Evolutionary conservation across 1,284 basidiomycete species (phyloP).

Genomic region (Bondarzewia mesenterica): DNA sequence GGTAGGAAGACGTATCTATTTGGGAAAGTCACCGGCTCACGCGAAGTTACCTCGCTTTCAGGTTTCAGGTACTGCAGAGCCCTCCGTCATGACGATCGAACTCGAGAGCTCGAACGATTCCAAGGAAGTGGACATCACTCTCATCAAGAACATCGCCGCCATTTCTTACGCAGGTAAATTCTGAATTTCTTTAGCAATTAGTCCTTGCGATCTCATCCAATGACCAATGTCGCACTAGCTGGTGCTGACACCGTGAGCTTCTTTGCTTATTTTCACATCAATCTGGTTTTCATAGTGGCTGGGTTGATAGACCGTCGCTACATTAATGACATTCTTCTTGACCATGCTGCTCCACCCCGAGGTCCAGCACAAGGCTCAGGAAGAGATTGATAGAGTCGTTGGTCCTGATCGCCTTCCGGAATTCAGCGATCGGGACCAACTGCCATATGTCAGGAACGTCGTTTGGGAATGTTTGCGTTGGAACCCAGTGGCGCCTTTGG

Average conservation of each 20-base stretch:
- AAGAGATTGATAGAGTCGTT: constrained; percentile 3
- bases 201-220: neutral
- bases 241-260: constrained; percentile 17
- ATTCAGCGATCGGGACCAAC: neutral
- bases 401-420: constrained; percentile 5
- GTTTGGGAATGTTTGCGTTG: neutral
- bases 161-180: constrained; percentile 10
- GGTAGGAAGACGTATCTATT: neutral
- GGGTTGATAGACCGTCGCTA: neutral
- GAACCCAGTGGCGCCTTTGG: neutral
- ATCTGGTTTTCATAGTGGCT: neutral
- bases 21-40: neutral
- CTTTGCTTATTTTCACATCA: neutral
- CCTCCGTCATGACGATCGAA: neutral
- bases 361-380: constrained; percentile 4
- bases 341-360: constrained; percentile 7
- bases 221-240: constrained; percentile 5
- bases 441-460: constrained; percentile 5
- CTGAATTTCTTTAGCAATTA: constrained; percentile 9
- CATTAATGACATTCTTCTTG: neutral
- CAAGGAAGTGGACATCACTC: neutral
- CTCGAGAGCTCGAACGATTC: neutral
- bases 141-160: neutral
- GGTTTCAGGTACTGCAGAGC: neutral
- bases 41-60: neutral